Percentiles rank a stretch among this genome's conserved stretches.
These are phyloP conservation scores for Monascus purpureus DNA, from an alignment of 495 filamentous ascomycete genomes.

Conservation along the genomic window DNA sequence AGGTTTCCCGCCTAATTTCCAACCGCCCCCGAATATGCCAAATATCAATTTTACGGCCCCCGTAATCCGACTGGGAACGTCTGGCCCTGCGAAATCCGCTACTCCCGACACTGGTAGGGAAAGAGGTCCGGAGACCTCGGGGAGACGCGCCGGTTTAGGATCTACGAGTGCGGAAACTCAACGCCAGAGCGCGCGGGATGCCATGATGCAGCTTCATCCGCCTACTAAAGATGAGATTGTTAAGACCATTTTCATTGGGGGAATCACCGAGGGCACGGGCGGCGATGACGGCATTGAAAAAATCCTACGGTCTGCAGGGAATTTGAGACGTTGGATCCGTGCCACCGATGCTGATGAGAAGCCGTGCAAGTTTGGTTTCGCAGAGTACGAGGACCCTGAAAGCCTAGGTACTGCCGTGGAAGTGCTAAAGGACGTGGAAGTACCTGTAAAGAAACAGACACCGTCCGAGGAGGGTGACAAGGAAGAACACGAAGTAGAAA, in stretches of 20 bases:
- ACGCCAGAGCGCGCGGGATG: constrained; percentile 56
- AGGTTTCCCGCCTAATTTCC: constrained; percentile 72
- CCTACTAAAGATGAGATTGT: constrained; percentile 84
- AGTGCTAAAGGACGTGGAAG: constrained; percentile 70
- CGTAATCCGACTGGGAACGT: constrained; percentile 79
- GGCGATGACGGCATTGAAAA: constrained; percentile 74
- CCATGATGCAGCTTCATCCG: constrained; percentile 63
- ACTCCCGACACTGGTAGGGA: constrained; percentile 38
- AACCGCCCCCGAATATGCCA: constrained; percentile 82
- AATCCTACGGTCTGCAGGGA: constrained; percentile 64
- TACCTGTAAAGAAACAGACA: constrained; percentile 63
- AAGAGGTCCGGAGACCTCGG: constrained; percentile 29
- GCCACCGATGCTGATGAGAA: constrained; percentile 72
- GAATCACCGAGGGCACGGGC: constrained; percentile 63
- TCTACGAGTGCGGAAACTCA: constrained; percentile 50
- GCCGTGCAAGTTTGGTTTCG: constrained; percentile 84
- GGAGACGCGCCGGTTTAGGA: constrained; percentile 56
- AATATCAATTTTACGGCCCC: constrained; percentile 98
- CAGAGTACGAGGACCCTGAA: constrained; percentile 88
- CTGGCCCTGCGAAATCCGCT: constrained; percentile 50
- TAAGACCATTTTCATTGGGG: constrained; percentile 79
- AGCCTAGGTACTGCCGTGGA: constrained; percentile 78
- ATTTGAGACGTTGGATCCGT: constrained; percentile 71
- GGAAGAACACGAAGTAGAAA: constrained; percentile 49
- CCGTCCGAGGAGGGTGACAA: constrained; percentile 31